These are phyloP conservation scores for Davidsoniella neocaledoniae DNA, from an alignment of 2,329 filamentous ascomycete genomes.

Conservation along the genomic window DNA sequence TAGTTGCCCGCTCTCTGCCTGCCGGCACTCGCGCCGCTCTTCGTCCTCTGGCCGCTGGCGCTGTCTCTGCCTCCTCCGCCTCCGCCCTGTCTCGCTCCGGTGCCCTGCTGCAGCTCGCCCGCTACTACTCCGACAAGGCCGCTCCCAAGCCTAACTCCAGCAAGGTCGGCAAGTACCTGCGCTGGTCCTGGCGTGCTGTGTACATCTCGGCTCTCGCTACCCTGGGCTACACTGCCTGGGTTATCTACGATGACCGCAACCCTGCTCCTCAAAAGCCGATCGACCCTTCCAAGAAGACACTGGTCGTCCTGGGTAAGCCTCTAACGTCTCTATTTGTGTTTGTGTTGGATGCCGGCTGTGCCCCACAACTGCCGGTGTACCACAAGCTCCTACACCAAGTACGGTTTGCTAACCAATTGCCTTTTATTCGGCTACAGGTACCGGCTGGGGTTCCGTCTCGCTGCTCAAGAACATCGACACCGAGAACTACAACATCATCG, in stretches of 20 bases:
- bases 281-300: conserved; percentile 86
- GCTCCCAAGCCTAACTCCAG: conserved; percentile 31
- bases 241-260: conserved; percentile 67
- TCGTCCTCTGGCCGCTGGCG: conserved; percentile 18
- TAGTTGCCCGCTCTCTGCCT: conserved; percentile 11
- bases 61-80: conserved; percentile 17
- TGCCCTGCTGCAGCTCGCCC: conserved; percentile 15
- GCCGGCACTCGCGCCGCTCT: conserved; percentile 11
- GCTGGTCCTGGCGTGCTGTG: conserved; percentile 69
- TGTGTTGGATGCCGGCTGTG: not conserved
- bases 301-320: conserved; percentile 74
- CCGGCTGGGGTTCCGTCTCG: conserved; percentile 89
- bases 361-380: not conserved
- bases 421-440: conserved; percentile 39
- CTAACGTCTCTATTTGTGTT: not conserved
- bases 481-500: conserved; percentile 96
- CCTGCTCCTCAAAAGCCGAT: conserved; percentile 62
- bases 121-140: conserved; percentile 30
- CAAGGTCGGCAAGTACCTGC: conserved; percentile 51
- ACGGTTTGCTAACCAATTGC: not conserved
- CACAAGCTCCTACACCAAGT: not conserved
- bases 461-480: conserved; percentile 97
- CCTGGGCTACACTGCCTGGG: conserved; percentile 57
- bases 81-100: conserved; percentile 15
- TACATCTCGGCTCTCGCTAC: conserved; percentile 58